A percentile compares a stretch with the other conserved stretches of the same genome.
phyloP scores from a whole-genome alignment of 257 asterid species.

The Solanum sparsipilum region DNA sequence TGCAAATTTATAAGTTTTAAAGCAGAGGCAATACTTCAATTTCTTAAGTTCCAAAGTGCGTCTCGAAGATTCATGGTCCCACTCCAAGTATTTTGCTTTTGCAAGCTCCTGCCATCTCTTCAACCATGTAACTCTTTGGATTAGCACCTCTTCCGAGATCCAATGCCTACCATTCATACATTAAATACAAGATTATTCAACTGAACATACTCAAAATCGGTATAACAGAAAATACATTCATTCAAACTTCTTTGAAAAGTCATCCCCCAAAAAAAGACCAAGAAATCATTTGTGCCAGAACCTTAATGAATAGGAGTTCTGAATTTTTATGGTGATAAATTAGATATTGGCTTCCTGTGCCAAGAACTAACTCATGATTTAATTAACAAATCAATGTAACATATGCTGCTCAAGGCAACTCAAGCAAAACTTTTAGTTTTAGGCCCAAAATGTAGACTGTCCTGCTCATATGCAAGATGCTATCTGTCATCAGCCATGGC shows the following conservation, averaged over 20 bases:
- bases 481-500: neutral
- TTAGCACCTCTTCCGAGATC: conserved; percentile 67
- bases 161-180: conserved; percentile 46
- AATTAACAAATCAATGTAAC: neutral
- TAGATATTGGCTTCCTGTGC: neutral
- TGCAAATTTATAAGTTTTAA: neutral
- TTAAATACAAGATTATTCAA: neutral
- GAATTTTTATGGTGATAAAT: neutral
- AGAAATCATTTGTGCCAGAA: neutral
- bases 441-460: neutral
- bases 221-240: neutral
- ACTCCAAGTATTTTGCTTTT: conserved; percentile 61
- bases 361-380: neutral
- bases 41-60: conserved; percentile 68
- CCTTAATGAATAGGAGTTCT: neutral
- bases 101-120: conserved; percentile 96
- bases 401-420: neutral
- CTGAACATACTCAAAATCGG: neutral
- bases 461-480: neutral
- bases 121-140: conserved; percentile 75
- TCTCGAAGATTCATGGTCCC: conserved; percentile 66
- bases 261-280: neutral
- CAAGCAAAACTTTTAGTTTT: neutral
- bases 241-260: neutral
- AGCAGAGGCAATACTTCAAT: conserved; percentile 39